These are phyloP conservation scores for Monosporascus sp. DNA, from an alignment of 2,329 filamentous ascomycete genomes.

Conservation along the genomic window DNA sequence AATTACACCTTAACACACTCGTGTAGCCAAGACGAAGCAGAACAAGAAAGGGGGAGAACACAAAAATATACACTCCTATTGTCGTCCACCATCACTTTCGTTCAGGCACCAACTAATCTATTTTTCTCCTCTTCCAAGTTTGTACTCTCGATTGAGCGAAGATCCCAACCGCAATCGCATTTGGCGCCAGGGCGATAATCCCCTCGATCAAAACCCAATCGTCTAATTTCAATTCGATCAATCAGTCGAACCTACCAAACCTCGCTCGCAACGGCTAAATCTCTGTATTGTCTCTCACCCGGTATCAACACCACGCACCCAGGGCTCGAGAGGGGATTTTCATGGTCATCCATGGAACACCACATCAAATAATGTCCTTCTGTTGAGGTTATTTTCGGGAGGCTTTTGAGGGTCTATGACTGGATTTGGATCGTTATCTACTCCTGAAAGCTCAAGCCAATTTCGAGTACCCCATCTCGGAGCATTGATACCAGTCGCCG, in stretches of 20 bases:
- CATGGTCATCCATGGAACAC: neutral
- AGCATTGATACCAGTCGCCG: neutral
- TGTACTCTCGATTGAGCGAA: neutral
- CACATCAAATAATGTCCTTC: neutral
- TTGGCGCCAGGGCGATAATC: neutral
- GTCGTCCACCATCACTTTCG: neutral
- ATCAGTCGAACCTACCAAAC: no score
- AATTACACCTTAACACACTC: neutral
- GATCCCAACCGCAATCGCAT: neutral
- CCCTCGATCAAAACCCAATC: no score
- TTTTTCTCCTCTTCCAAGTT: neutral
- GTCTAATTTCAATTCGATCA: no score
- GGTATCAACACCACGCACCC: no score
- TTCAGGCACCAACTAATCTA: neutral
- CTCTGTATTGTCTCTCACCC: no score
- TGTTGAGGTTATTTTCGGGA: neutral
- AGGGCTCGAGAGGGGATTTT: neutral
- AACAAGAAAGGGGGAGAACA: neutral
- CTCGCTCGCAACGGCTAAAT: no score
- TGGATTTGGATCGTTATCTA: neutral
- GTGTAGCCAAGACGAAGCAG: neutral
- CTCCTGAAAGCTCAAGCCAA: neutral
- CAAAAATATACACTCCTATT: neutral
- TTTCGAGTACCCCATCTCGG: neutral
- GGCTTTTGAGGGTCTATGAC: neutral